Evolutionary conservation across 306 rosid species (phyloP).

Genomic region (Carpinus viminea): DNA sequence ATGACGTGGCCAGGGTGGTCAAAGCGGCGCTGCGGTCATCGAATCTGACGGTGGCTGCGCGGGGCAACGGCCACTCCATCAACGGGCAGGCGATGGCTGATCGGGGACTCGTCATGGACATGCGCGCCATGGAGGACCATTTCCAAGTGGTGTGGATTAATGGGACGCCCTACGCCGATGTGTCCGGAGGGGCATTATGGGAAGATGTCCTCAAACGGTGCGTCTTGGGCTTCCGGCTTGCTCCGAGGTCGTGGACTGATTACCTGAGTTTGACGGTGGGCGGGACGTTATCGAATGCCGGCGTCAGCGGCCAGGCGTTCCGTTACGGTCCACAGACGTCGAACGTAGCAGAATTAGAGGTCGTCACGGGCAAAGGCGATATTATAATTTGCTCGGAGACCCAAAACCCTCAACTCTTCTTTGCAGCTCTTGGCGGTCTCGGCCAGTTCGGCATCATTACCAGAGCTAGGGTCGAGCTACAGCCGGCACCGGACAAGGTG

Average conservation of each 20-base stretch:
- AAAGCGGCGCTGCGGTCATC: constrained; percentile 42
- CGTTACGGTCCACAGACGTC: constrained; percentile 91
- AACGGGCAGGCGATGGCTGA: constrained; percentile 98
- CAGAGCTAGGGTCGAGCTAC: constrained; percentile 70
- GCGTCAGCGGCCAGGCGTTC: constrained; percentile 93
- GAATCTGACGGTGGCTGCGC: constrained; percentile 75
- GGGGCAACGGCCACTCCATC: constrained; percentile 97
- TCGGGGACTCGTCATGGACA: constrained; percentile 77
- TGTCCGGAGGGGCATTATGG: constrained; percentile 98
- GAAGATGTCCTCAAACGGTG: constrained; percentile 78
- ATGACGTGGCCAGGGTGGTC: constrained; percentile 53
- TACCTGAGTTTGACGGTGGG: constrained; percentile 87
- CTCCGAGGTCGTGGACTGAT: constrained; percentile 97
- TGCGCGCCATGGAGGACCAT: constrained; percentile 63
- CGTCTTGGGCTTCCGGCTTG: constrained; percentile 43
- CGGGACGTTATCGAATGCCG: constrained; percentile 93
- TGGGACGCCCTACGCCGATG: constrained; percentile 55
- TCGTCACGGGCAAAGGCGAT: constrained; percentile 87
- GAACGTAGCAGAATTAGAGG: constrained; percentile 82
- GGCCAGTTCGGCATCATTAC: constrained; percentile 96
- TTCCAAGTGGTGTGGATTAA: constrained; percentile 28
- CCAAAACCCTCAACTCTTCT: constrained; percentile 74
- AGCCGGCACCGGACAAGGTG: constrained; percentile 83
- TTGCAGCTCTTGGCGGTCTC: constrained; percentile 72
- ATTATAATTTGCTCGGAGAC: constrained; percentile 58